Conservation (phyloP, 371 early-diverging fungal genomes). For the Mucor racemosus region DNA sequence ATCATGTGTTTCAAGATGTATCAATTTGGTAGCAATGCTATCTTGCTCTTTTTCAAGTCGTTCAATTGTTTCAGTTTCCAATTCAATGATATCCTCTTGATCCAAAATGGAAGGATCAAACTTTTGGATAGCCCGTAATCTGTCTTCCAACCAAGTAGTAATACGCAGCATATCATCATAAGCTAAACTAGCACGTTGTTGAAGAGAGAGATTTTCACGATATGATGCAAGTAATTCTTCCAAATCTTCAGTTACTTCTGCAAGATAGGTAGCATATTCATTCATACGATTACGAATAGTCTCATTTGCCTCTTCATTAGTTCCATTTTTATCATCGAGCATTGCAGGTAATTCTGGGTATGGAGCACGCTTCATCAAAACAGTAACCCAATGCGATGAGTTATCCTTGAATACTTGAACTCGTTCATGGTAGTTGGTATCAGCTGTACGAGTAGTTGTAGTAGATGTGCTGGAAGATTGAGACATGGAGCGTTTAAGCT, state of each 20-base stretch:
- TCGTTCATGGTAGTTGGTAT: conserved; percentile 20
- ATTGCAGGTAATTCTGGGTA: conserved; percentile 30
- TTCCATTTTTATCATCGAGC: conserved; percentile 15
- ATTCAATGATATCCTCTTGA: conserved; percentile 20
- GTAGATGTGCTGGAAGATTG: conserved; percentile 15
- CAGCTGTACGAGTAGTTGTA: conserved; percentile 7
- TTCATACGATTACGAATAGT: conserved; percentile 28
- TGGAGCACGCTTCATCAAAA: conserved; percentile 31
- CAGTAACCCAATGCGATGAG: conserved; percentile 40
- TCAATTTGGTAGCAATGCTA: conserved; percentile 26
- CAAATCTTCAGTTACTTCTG: conserved; percentile 38
- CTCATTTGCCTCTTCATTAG: conserved; percentile 22
- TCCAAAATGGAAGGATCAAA: conserved; percentile 27
- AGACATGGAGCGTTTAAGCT: conserved; percentile 29
- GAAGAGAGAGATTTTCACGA: conserved; percentile 44
- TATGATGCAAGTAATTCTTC: conserved; percentile 40
- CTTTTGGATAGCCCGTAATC: conserved; percentile 27
- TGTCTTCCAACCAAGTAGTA: conserved; percentile 48
- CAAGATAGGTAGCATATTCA: conserved; percentile 26
- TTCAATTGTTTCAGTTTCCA: conserved; percentile 33
- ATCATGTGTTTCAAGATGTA: conserved; percentile 40
- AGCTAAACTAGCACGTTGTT: conserved; percentile 41
- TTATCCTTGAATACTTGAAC: conserved; percentile 43
- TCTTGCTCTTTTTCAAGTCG: conserved; percentile 41
- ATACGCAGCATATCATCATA: conserved; percentile 48